Percentiles rank a stretch among this genome's conserved stretches.
These are phyloP conservation scores for Pseudocercospora eumusae DNA, from an alignment of 2,329 filamentous ascomycete genomes.

Conservation along the genomic window DNA sequence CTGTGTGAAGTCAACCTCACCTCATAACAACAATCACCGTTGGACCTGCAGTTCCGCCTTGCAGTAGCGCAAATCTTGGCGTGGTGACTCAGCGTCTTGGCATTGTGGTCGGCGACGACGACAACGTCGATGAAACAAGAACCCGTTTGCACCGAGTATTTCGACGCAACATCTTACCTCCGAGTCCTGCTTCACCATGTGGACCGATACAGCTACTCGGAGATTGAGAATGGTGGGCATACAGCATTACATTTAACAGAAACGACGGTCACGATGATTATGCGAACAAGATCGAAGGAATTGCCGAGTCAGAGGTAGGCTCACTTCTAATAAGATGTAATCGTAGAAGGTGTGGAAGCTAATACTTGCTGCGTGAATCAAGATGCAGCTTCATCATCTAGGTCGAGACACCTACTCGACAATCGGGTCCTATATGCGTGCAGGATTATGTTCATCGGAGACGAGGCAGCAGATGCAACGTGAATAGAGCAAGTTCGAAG, in stretches of 20 bases:
- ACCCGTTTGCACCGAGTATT: too few relatives aligned
- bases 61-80: neutral
- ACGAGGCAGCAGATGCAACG: too few relatives aligned
- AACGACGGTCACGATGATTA: neutral
- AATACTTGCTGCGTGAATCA: too few relatives aligned
- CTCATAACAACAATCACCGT: neutral
- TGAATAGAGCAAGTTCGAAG: too few relatives aligned
- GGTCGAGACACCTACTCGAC: neutral
- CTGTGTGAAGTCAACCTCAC: neutral
- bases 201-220: neutral
- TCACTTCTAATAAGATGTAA: too few relatives aligned
- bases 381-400: too few relatives aligned
- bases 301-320: too few relatives aligned
- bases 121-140: too few relatives aligned
- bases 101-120: neutral
- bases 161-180: too few relatives aligned
- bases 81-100: neutral
- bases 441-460: too few relatives aligned
- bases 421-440: neutral
- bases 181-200: neutral
- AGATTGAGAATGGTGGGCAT: neutral
- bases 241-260: neutral
- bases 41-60: neutral
- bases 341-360: too few relatives aligned
- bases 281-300: too few relatives aligned